Evolutionary conservation across 768 basidiomycete genomes (phyloP).

Genomic region (Lactifluus volemus): DNA sequence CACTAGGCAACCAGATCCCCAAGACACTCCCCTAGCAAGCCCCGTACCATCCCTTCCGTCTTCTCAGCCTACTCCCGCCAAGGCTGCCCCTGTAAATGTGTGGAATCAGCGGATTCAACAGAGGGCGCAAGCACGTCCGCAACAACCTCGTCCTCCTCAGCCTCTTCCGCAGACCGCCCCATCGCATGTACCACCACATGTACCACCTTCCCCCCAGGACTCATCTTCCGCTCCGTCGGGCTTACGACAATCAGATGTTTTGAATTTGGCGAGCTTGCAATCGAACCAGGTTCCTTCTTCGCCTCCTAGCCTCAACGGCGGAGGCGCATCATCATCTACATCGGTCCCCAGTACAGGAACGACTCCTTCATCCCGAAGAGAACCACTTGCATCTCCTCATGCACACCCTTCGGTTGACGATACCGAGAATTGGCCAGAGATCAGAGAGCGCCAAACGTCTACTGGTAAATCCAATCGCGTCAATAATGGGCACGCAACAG

Average conservation of each 20-base stretch:
- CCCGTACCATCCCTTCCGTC: slow-evolving; percentile 1
- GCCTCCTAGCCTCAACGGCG: slow-evolving; percentile 2
- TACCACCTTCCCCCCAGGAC: not conserved
- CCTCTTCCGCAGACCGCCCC: slow-evolving; percentile 6
- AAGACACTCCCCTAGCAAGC: slow-evolving; percentile 4
- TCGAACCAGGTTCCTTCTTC: slow-evolving; percentile 5
- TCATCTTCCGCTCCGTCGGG: not conserved
- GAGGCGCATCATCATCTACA: slow-evolving; percentile 5
- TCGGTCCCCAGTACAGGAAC: slow-evolving; percentile 20
- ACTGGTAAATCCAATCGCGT: slow-evolving; percentile 8
- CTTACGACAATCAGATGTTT: slow-evolving; percentile 2
- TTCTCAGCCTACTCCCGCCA: slow-evolving; percentile 15
- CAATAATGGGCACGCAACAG: slow-evolving; percentile 10
- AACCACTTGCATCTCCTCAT: slow-evolving; percentile 27
- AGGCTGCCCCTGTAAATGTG: slow-evolving; percentile 29
- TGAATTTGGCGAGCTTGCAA: not conserved
- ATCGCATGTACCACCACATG: not conserved
- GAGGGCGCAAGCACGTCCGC: slow-evolving; percentile 27
- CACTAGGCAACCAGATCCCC: not conserved
- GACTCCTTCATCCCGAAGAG: slow-evolving; percentile 41
- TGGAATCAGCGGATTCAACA: slow-evolving; percentile 39
- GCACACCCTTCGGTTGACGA: slow-evolving; percentile 28
- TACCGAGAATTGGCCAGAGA: slow-evolving; percentile 38
- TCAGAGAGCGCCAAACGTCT: slow-evolving; percentile 28
- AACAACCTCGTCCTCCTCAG: slow-evolving; percentile 20